A percentile compares a stretch with the other conserved stretches of the same genome.
Evolutionary conservation across 495 filamentous ascomycete species (phyloP).

Genomic region (Ascodesmis nigricans): DNA sequence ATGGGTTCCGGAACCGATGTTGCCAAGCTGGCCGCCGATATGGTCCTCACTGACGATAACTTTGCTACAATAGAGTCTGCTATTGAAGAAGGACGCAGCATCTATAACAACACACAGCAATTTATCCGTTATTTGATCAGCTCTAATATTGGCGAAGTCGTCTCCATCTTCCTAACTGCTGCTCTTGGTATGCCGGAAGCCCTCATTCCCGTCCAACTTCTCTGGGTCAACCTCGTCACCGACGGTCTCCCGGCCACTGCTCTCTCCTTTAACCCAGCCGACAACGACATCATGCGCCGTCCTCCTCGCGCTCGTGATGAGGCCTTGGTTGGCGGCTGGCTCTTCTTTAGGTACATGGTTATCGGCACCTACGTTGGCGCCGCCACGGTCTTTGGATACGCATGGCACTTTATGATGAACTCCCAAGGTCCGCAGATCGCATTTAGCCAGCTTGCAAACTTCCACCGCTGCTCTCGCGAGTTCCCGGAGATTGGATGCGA

Average conservation of each 20-base stretch:
- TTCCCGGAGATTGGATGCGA: slow-evolving; percentile 85
- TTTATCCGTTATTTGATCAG: slow-evolving; percentile 99
- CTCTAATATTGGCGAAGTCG: slow-evolving; percentile 97
- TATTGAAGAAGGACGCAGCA: slow-evolving; percentile 90
- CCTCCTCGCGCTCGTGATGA: slow-evolving; percentile 82
- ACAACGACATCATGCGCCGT: slow-evolving; percentile 91
- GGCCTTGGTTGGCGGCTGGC: slow-evolving; percentile 73
- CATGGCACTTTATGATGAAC: slow-evolving; percentile 99
- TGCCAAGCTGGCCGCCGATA: slow-evolving; percentile 87
- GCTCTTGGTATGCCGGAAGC: slow-evolving; percentile 96
- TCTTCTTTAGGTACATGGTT: slow-evolving; percentile 94
- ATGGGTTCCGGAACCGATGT: slow-evolving; percentile 99
- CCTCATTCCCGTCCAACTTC: slow-evolving; percentile 84
- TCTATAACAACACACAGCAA: slow-evolving; percentile 99
- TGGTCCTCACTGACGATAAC: slow-evolving; percentile 97
- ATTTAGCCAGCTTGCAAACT: slow-evolving; percentile 80
- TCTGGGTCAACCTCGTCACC: slow-evolving; percentile 98
- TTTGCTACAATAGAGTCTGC: slow-evolving; percentile 94
- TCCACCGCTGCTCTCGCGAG: slow-evolving; percentile 69
- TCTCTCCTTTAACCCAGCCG: slow-evolving; percentile 89
- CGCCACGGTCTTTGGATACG: slow-evolving; percentile 91
- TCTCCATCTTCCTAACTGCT: slow-evolving; percentile 97
- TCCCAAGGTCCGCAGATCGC: slow-evolving; percentile 75
- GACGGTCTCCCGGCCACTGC: slow-evolving; percentile 94
- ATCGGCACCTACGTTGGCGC: slow-evolving; percentile 87